These are phyloP conservation scores for Isabelozyma gotoi DNA, from an alignment of 805 yeast species.

Conservation along the genomic window DNA sequence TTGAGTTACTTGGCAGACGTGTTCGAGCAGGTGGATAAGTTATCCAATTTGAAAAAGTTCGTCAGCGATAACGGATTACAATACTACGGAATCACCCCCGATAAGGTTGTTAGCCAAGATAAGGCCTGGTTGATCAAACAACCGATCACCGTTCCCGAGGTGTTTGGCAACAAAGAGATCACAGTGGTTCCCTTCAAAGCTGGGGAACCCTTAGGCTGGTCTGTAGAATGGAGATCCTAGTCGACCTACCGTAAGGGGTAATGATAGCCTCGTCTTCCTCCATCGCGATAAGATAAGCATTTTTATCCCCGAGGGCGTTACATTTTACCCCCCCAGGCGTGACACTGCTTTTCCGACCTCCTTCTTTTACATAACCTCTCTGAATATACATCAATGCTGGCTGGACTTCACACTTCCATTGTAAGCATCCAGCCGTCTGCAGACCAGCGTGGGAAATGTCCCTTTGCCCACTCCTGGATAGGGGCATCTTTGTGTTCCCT, in stretches of 20 bases:
- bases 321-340: too few species aligned
- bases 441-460: too few species aligned
- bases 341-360: too few species aligned
- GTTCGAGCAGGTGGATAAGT: constrained; percentile 63
- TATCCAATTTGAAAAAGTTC: constrained; percentile 69
- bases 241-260: neutral
- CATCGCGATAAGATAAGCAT: too few species aligned
- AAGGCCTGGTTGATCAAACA: constrained; percentile 57
- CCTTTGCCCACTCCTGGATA: too few species aligned
- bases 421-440: too few species aligned
- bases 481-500: too few species aligned
- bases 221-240: constrained; percentile 64
- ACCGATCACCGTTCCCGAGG: constrained; percentile 57
- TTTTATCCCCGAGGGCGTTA: too few species aligned
- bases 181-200: constrained; percentile 81
- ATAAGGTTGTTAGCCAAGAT: constrained; percentile 40
- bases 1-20: constrained; percentile 83
- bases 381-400: too few species aligned
- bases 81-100: constrained; percentile 63
- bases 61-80: constrained; percentile 70
- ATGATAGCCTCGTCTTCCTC: neutral
- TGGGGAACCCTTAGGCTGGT: constrained; percentile 72
- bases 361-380: too few species aligned
- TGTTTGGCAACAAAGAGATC: constrained; percentile 44
- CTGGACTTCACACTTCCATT: too few species aligned